phyloP scores from a whole-genome alignment of 192 early-diverging fungal species.

The Podila verticillata region DNA sequence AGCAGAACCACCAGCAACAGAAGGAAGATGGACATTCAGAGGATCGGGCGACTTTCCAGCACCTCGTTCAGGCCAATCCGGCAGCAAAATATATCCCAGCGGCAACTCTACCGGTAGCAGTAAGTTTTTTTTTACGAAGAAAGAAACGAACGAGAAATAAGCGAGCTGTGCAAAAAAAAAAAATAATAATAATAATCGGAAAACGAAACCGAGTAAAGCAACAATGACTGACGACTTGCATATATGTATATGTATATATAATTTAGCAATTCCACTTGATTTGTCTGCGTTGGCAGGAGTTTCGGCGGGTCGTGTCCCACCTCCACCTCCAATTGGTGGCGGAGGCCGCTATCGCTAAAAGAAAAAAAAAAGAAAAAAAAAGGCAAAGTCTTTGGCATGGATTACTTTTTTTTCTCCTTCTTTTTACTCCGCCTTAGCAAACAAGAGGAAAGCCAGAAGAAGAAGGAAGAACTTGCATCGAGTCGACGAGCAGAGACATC shows the following conservation, averaged over 20 bases:
- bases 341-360: neutral
- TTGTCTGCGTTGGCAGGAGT: slow-evolving; percentile 13
- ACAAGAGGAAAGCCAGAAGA: neutral
- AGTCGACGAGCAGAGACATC: too few relatives aligned
- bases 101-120: slow-evolving; percentile 50
- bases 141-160: too few relatives aligned
- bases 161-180: too few relatives aligned
- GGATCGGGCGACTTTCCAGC: slow-evolving; percentile 45
- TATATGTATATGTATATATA: neutral
- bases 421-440: neutral
- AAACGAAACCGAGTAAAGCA: neutral
- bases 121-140: too few relatives aligned
- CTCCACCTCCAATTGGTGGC: slow-evolving; percentile 14
- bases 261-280: slow-evolving; percentile 6
- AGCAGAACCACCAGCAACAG: slow-evolving; percentile 52
- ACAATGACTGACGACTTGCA: neutral
- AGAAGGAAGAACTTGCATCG: neutral
- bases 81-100: slow-evolving; percentile 48
- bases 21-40: slow-evolving; percentile 57
- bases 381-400: neutral
- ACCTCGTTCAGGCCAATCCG: slow-evolving; percentile 25
- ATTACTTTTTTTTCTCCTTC: neutral
- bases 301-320: slow-evolving; percentile 11
- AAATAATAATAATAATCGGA: too few relatives aligned
- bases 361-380: neutral